Evolutionary conservation across 306 rosid species (phyloP).

Genomic region (Cicer chorassanicum): DNA sequence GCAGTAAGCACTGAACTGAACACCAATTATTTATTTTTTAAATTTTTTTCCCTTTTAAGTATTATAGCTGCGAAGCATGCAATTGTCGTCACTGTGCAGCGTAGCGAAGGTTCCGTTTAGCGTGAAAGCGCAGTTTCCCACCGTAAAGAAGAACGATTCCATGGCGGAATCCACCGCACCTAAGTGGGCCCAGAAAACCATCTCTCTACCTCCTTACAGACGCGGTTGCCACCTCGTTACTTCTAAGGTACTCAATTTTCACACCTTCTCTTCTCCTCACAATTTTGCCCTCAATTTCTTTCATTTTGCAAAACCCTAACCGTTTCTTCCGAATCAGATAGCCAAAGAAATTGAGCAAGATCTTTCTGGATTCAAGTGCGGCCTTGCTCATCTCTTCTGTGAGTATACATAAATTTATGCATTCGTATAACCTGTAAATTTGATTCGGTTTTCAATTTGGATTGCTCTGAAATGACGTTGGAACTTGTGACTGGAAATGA

Average conservation of each 20-base stretch:
- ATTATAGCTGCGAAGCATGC: conserved; percentile 42
- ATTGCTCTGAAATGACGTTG: conserved; percentile 24
- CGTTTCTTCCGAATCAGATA: conserved; percentile 50
- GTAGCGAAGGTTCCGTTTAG: conserved; percentile 33
- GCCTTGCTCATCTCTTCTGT: conserved; percentile 95
- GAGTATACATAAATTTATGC: conserved; percentile 32
- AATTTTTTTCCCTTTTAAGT: neutral
- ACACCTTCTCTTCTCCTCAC: conserved; percentile 5
- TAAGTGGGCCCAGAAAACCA: conserved; percentile 94
- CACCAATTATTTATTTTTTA: too few species aligned
- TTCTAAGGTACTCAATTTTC: conserved; percentile 57
- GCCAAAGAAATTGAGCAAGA: conserved; percentile 78
- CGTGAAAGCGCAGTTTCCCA: conserved; percentile 46
- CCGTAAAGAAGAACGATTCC: conserved; percentile 42
- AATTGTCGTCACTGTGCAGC: conserved; percentile 38
- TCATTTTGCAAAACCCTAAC: conserved; percentile 41
- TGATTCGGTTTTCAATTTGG: conserved; percentile 18
- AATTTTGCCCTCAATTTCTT: neutral
- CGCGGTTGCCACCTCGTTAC: conserved; percentile 96
- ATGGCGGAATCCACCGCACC: conserved; percentile 64
- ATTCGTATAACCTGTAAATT: neutral
- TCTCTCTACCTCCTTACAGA: conserved; percentile 66
- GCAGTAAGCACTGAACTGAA: too few species aligned
- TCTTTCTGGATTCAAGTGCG: conserved; percentile 85
- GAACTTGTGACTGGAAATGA: conserved; percentile 13